A percentile compares a stretch with the other conserved stretches of the same genome.
Conservation (phyloP, 2,329 filamentous ascomycete species). For the Verticillium alfalfae region DNA sequence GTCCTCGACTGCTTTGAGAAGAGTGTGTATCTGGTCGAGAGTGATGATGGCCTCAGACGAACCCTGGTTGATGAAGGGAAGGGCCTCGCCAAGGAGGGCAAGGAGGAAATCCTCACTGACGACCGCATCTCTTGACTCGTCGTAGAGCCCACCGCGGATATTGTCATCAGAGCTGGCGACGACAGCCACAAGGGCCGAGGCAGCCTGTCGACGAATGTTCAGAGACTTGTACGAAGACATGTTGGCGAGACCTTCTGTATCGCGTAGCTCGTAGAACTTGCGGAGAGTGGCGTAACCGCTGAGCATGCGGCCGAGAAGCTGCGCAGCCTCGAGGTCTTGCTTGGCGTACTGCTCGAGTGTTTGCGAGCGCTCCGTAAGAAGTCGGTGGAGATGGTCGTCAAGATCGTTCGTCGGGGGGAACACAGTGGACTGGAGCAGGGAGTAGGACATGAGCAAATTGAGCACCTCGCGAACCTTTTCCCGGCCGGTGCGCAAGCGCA, state of each 20-base stretch:
- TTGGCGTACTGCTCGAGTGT: slow-evolving; percentile 68
- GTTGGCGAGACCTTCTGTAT: slow-evolving; percentile 33
- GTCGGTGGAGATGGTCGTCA: slow-evolving; percentile 63
- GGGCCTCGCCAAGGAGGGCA: slow-evolving; percentile 75
- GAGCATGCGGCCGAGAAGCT: slow-evolving; percentile 77
- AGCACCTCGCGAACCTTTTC: slow-evolving; percentile 83
- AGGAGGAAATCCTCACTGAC: slow-evolving; percentile 85
- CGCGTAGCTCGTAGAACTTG: slow-evolving; percentile 84
- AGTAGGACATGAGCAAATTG: slow-evolving; percentile 81
- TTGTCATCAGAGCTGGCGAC: slow-evolving; percentile 83
- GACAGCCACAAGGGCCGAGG: slow-evolving; percentile 71
- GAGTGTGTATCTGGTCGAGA: slow-evolving; percentile 65
- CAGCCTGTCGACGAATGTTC: slow-evolving; percentile 62
- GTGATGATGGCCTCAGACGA: slow-evolving; percentile 42
- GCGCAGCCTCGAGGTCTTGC: slow-evolving; percentile 74
- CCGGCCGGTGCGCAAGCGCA: slow-evolving; percentile 71
- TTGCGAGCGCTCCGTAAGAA: slow-evolving; percentile 67
- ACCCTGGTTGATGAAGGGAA: slow-evolving; percentile 64
- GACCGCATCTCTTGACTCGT: slow-evolving; percentile 72
- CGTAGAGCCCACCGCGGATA: slow-evolving; percentile 85
- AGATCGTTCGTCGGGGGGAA: slow-evolving; percentile 69
- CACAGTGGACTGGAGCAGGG: slow-evolving; percentile 75
- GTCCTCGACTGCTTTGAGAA: slow-evolving; percentile 76
- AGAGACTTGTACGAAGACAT: slow-evolving; percentile 37
- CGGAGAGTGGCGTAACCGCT: slow-evolving; percentile 90